Evolutionary conservation across 1,284 basidiomycete genomes (phyloP), one percentile per base, ranked within the genome.

Genomic region (Ustilago curta): DNA sequence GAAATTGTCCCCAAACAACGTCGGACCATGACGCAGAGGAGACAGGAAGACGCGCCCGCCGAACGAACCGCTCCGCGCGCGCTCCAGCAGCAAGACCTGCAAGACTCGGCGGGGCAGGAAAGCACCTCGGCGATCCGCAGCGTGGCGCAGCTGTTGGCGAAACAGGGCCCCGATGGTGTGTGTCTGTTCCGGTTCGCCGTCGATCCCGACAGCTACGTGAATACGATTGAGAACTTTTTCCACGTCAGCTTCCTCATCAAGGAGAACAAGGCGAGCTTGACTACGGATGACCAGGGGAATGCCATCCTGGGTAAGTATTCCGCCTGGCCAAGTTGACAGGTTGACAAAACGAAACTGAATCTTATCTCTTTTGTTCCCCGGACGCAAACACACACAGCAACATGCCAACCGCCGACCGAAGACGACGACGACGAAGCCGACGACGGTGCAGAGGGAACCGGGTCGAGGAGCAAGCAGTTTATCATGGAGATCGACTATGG

Each of bases 141-240:
- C 4, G 77, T 85, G 7, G 60, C 88, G 12, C 87, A 85, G 5
- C 88, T 88, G 25, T 80, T 84, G 54, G 86, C 88, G 14, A 85
- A 76, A 11, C 87, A 55, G 23, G 84, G 79, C 8, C 55, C 51
- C 8, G 21, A 66, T 0, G 85, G 86, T 8, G 88, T 92, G 52
- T 93, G 94, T 83, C 79, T 96, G 84, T 95, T 96, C 87, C 86
- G 87, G 67, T 92, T 97, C 80, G 89, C 95, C 50, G 87, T 95
- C 68, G 95, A 97, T 79, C 94, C 94, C 8, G 85, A 90, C 35
- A 91, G 93, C 77, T 97, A 94, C 80, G 91, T 91, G 0, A 94
- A 97, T 83, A 93, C 93, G 0, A 92, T 97, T 21, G 94, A 97
- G 85, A 97, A 97, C 82, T 87, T 96, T 21, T 97, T 97, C 84